A percentile compares a stretch with the other conserved stretches of the same genome.
Conservation (phyloP, 257 asterid species). For the Cynanchum wilfordii region DNA sequence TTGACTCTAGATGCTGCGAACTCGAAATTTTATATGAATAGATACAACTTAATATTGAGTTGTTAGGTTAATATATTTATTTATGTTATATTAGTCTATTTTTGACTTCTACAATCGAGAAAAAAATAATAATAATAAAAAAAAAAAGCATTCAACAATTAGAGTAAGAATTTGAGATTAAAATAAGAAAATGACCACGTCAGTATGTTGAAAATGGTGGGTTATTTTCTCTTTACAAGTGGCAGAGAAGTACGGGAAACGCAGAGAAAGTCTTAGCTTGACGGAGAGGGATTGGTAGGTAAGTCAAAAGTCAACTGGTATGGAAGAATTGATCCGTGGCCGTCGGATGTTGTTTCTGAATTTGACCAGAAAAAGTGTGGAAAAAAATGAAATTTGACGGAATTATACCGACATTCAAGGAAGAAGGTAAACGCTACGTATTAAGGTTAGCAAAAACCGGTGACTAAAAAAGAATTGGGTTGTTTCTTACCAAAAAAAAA, state of each 20-base stretch:
- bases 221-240: background rate
- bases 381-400: conserved; percentile 10
- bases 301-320: conserved; percentile 24
- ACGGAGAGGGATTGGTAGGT: background rate
- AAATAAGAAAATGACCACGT: background rate
- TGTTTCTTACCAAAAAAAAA: too few relatives aligned
- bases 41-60: too few relatives aligned
- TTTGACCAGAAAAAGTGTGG: conserved; percentile 5
- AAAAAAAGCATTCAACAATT: background rate
- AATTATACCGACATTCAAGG: conserved; percentile 21
- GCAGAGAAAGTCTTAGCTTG: background rate
- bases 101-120: background rate
- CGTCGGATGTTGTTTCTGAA: background rate
- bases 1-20: too few relatives aligned
- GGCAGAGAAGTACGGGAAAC: background rate
- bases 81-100: too few relatives aligned
- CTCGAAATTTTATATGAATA: too few relatives aligned
- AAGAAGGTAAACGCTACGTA: conserved; percentile 2
- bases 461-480: conserved; percentile 7
- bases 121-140: background rate
- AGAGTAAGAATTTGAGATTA: background rate
- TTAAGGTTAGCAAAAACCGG: background rate
- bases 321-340: background rate
- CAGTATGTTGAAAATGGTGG: conserved; percentile 12
- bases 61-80: too few relatives aligned